These are phyloP conservation scores for Peterozyma toletana DNA, from an alignment of 805 yeast species.

Conservation along the genomic window DNA sequence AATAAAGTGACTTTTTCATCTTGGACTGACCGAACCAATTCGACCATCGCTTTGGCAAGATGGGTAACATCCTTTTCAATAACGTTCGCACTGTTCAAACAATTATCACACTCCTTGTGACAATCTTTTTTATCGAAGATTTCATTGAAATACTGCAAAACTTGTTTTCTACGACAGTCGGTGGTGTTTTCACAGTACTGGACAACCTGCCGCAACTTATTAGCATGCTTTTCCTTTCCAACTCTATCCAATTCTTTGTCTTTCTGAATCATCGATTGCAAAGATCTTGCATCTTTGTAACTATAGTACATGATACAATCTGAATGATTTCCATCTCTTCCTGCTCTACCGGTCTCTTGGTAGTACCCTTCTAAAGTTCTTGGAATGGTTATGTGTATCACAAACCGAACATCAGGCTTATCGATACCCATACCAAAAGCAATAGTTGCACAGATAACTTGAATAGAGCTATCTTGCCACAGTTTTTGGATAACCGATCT, in stretches of 20 bases:
- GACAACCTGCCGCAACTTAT: constrained; percentile 74
- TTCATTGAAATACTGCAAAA: constrained; percentile 87
- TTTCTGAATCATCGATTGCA: constrained; percentile 70
- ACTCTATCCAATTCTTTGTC: constrained; percentile 60
- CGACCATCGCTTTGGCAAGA: constrained; percentile 50
- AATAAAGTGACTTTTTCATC: constrained; percentile 61
- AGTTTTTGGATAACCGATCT: constrained; percentile 61
- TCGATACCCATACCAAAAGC: constrained; percentile 99
- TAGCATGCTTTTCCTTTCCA: constrained; percentile 70
- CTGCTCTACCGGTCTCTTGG: constrained; percentile 98
- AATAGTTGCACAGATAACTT: constrained; percentile 91
- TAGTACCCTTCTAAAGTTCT: constrained; percentile 92
- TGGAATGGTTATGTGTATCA: constrained; percentile 82
- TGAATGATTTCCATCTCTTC: constrained; percentile 84
- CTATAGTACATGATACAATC: constrained; percentile 80
- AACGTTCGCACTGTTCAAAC: constrained; percentile 39
- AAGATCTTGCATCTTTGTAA: constrained; percentile 68
- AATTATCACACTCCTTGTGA: constrained; percentile 76
- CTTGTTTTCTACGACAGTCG: constrained; percentile 87
- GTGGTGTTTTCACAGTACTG: constrained; percentile 87
- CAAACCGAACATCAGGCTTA: constrained; percentile 90
- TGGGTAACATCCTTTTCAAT: constrained; percentile 62
- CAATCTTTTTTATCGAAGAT: constrained; percentile 62
- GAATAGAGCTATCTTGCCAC: constrained; percentile 73
- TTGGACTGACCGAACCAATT: constrained; percentile 50